phyloP scores from a whole-genome alignment of 1,139 yeast genomes.

The Yamadazyma sp. region DNA sequence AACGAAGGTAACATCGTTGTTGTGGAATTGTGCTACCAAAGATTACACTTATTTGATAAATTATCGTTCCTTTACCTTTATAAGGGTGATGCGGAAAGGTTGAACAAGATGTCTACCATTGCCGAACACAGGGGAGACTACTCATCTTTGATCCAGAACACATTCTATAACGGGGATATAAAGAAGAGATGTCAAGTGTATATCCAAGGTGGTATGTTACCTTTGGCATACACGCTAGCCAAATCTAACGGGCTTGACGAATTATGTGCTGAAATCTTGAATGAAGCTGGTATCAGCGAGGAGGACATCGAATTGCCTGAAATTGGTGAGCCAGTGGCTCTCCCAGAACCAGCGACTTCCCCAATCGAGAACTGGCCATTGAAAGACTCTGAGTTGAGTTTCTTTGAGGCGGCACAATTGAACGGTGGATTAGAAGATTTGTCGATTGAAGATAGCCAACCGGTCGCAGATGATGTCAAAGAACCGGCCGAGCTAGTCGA shows the following conservation, averaged over 20 bases:
- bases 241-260: slow-evolving; percentile 80
- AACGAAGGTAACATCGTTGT: slow-evolving; percentile 84
- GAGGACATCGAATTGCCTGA: slow-evolving; percentile 69
- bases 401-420: slow-evolving; percentile 79
- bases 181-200: slow-evolving; percentile 75
- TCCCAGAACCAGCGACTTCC: slow-evolving; percentile 49
- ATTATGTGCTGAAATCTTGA: slow-evolving; percentile 68
- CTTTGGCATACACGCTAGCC: slow-evolving; percentile 93
- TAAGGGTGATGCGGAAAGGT: slow-evolving; percentile 76
- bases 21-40: slow-evolving; percentile 88
- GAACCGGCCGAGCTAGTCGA: slow-evolving; percentile 33
- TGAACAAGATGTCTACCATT: slow-evolving; percentile 82
- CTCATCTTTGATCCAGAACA: slow-evolving; percentile 79
- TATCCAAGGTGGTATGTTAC: slow-evolving; percentile 75
- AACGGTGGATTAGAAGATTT: slow-evolving; percentile 73
- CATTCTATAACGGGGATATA: slow-evolving; percentile 73
- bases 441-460: slow-evolving; percentile 46
- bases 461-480: slow-evolving; percentile 14
- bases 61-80: slow-evolving; percentile 82
- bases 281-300: slow-evolving; percentile 66
- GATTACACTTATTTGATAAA: slow-evolving; percentile 82
- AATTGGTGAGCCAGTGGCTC: slow-evolving; percentile 37
- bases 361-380: slow-evolving; percentile 77
- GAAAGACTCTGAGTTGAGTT: slow-evolving; percentile 67
- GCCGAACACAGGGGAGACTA: slow-evolving; percentile 87